Conservation (phyloP, 2,329 filamentous ascomycete genomes). For the Claviceps digitariae region DNA sequence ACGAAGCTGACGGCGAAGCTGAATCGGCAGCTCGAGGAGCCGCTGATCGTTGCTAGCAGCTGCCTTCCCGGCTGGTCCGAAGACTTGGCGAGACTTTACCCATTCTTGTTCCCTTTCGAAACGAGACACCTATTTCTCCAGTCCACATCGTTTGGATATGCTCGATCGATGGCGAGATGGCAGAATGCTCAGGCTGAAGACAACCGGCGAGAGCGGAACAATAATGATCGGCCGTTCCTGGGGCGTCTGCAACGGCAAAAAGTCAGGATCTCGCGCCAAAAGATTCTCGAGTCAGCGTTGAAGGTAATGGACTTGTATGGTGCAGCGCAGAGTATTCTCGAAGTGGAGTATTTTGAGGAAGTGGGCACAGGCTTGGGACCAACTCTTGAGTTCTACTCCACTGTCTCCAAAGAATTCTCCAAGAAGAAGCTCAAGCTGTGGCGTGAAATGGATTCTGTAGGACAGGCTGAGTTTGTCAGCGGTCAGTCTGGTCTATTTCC, state of each 20-base stretch:
- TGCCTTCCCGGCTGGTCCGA: slow-evolving; percentile 94
- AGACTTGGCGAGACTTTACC: slow-evolving; percentile 82
- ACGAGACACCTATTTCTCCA: slow-evolving; percentile 93
- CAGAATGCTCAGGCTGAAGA: slow-evolving; percentile 78
- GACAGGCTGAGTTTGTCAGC: slow-evolving; percentile 69
- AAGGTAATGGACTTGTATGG: slow-evolving; percentile 99
- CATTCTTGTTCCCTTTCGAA: slow-evolving; percentile 96
- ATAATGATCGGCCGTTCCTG: slow-evolving; percentile 85
- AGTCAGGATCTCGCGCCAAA: slow-evolving; percentile 88
- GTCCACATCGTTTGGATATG: slow-evolving; percentile 96
- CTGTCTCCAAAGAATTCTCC: slow-evolving; percentile 90
- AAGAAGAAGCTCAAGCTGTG: slow-evolving; percentile 96
- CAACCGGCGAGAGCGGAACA: slow-evolving; percentile 66
- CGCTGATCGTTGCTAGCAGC: slow-evolving; percentile 90
- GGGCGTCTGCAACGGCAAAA: slow-evolving; percentile 90
- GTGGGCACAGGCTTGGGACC: slow-evolving; percentile 92
- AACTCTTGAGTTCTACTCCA: slow-evolving; percentile 95
- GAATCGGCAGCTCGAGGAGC: slow-evolving; percentile 92
- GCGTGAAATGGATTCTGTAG: slow-evolving; percentile 73
- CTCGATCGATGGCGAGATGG: slow-evolving; percentile 94
- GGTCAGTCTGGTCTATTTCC: slow-evolving; percentile 80
- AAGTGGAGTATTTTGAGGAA: slow-evolving; percentile 98
- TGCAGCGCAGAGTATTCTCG: slow-evolving; percentile 86
- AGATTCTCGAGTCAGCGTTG: slow-evolving; percentile 89
- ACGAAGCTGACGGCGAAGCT: slow-evolving; percentile 96